Evolutionary conservation across 2,329 filamentous ascomycete species (phyloP), one percentile per base, ranked within the genome.

Genomic region (Fusarium pseudograminearum): DNA sequence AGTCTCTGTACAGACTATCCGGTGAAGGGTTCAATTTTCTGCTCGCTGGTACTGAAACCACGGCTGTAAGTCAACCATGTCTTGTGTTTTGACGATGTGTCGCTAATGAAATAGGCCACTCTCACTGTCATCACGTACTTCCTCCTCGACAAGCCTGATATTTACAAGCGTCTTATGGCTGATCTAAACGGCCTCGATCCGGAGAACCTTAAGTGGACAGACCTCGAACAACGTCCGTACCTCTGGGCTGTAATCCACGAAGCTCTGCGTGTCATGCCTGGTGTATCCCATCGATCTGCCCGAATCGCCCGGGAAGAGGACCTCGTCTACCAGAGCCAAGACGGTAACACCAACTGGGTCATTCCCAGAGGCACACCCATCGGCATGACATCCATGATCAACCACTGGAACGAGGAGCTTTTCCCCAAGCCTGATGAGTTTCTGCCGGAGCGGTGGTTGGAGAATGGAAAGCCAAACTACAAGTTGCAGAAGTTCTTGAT

Each of bases 31-130:
- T 78, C 24, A 69, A 75, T 7, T 62, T 84, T 22, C 51, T 82
- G 1, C 67, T 74, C 3, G 82, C 79, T 2, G 82, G 81, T 0
- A 79, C 78, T 0, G 81, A 83, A 63, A 83, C 78, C 3, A 76
- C 73, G 9, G 77, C 76, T 16, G 78, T 78, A 30, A 74, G 78
- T n/a, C 5, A 11, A 18, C 0, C 2, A 20, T n/a, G 1, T 1
- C 4, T 4, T 24, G 7, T 2, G 5, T 33, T 4, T 7, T 11
- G 0, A 1, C 12, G 1, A 10, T 2, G 1, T 12, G 2, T 18
- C 4, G 18, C 20, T 61, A 14, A 34, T 14, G 8, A 6, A 1
- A 9, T 9, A 73, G 71, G 74, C 76, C 63, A 65, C 77, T 0
- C 57, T 81, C 3, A 71, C 74, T 2, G 74, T 78, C 38, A 79